A percentile compares a stretch with the other conserved stretches of the same genome.
Conservation (phyloP, 805 yeast species). For the Maudiozyma bulderi region DNA sequence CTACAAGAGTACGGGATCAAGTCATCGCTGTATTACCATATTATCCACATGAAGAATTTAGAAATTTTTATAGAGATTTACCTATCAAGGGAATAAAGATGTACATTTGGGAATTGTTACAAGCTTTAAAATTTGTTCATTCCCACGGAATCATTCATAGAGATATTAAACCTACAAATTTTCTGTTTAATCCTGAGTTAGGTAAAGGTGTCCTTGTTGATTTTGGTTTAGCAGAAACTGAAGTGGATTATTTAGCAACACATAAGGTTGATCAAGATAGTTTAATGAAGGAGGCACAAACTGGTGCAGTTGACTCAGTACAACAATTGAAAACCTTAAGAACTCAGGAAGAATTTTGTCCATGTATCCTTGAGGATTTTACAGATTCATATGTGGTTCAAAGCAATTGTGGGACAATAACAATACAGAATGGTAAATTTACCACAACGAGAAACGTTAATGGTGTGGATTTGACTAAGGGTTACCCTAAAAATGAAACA, state of each 20-base stretch:
- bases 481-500: conserved; percentile 80
- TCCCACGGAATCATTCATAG: conserved; percentile 74
- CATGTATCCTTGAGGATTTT: conserved; percentile 40
- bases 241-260: conserved; percentile 14
- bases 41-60: conserved; percentile 82
- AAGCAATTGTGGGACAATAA: conserved; percentile 17
- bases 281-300: not conserved
- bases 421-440: conserved; percentile 26
- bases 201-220: conserved; percentile 82
- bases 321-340: conserved; percentile 12
- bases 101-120: conserved; percentile 71
- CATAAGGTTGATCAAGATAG: conserved; percentile 1
- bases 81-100: conserved; percentile 70
- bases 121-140: conserved; percentile 63
- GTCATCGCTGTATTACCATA: conserved; percentile 88
- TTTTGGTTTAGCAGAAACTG: conserved; percentile 82
- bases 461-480: conserved; percentile 38
- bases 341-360: conserved; percentile 37
- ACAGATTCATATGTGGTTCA: conserved; percentile 1
- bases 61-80: conserved; percentile 74
- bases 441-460: conserved; percentile 25
- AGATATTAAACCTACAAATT: conserved; percentile 81
- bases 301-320: not conserved
- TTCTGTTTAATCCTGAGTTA: conserved; percentile 53
- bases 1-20: conserved; percentile 79